Base-by-base conservation (phyloP, 2,329 filamentous ascomycete species). In the Elsinoe fawcettii region DNA sequence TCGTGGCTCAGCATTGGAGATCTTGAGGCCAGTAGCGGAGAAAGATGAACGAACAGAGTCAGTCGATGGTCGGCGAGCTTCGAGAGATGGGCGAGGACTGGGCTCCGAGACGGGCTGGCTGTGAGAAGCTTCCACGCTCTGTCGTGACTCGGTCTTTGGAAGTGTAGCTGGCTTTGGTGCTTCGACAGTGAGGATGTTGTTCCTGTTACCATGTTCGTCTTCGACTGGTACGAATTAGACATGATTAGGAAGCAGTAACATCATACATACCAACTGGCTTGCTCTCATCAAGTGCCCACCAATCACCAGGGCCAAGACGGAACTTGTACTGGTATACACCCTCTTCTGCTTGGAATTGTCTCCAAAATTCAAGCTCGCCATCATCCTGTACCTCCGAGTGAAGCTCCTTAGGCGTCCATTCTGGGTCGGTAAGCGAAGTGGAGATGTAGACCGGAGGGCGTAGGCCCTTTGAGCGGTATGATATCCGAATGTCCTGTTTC, bases 241-340 rank as follows among this genome's bases (percentile, higher is more conserved):
- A 54, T 25, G 16, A 8, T 16, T 18, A 27, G 51, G n/a, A 47
- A 36, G 16, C 60, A 11, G 22, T 34, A 22, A 12, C 44, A n/a
- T n/a, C n/a, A n/a, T n/a, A 44, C 76, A 62, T 74, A 87, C 85
- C 77, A 56, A 76, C 82, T 12, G 81, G 79, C 56, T 77, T 75
- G 44, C 74, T 74, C 58, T 88, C 82, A 63, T 90, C 81, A 46
- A 88, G 69, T 22, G 83, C 75, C 86, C 86, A 88, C 81, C 83
- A 87, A 61, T 87, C 80, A 49, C 81, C 81, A 18, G 76, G 68
- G 8, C 85, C 86, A 34, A 87, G 73, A 27, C 85, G 80, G 63
- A 90, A 86, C 70, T 89, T 90, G 77, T 90, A 91, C 65, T 87
- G 83, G 62, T 88, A 81, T 58, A 81, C 78, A 47, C 80, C 77